Conservation (phyloP, 169 alveolate species). For the Plasmodium yoelii region DNA sequence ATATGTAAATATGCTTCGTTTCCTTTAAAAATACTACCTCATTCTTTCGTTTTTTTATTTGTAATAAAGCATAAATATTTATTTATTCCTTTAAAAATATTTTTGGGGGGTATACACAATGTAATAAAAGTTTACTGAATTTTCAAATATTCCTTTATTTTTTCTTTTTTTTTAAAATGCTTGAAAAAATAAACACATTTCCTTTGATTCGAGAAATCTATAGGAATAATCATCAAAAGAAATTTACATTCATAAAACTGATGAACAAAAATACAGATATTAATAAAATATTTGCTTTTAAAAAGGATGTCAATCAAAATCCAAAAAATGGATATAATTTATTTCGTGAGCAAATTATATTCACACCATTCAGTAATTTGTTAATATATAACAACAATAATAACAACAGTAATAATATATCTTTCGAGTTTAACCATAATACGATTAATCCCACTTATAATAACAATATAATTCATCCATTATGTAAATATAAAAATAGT, state of each 20-base stretch:
- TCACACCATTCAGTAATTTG: slow-evolving; percentile 13
- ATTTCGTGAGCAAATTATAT: neutral
- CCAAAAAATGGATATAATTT: neutral
- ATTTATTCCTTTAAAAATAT: neutral
- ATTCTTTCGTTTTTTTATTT: too few relatives aligned
- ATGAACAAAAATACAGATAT: slow-evolving; percentile 14
- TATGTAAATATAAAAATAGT: too few relatives aligned
- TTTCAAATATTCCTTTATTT: neutral
- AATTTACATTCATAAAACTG: slow-evolving; percentile 6
- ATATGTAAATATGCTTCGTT: too few relatives aligned
- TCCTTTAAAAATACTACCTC: too few relatives aligned
- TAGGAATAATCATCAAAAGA: slow-evolving; percentile 13
- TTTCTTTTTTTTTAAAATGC: slow-evolving; percentile 24
- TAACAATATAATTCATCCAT: too few relatives aligned
- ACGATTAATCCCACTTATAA: too few relatives aligned
- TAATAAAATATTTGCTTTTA: neutral
- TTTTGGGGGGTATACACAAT: neutral
- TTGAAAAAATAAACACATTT: slow-evolving; percentile 29
- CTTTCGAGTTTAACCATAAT: too few relatives aligned
- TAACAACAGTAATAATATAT: neutral
- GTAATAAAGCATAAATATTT: neutral
- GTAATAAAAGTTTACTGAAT: neutral
- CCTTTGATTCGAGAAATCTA: slow-evolving; percentile 34
- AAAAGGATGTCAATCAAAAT: neutral
- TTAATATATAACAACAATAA: slow-evolving; percentile 1